Evolutionary conservation across 2,329 filamentous ascomycete species (phyloP).

Genomic region (Colletotrichum sp.): DNA sequence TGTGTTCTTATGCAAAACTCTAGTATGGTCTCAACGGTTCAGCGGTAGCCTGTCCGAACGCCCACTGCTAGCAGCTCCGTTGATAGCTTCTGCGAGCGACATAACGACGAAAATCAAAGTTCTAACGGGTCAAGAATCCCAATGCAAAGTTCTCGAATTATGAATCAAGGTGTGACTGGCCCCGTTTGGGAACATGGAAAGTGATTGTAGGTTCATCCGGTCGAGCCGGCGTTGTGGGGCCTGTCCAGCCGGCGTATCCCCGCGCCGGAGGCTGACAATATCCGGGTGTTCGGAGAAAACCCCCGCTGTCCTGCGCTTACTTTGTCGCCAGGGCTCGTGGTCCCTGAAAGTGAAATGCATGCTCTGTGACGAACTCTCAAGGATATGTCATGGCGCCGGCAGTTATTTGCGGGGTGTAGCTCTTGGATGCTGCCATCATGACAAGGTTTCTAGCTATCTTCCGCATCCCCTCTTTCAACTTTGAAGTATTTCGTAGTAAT

Average conservation of each 20-base stretch:
- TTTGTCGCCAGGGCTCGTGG: not conserved
- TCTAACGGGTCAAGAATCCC: not conserved
- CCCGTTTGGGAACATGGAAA: not conserved
- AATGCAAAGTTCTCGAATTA: not conserved
- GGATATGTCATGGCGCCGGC: not conserved
- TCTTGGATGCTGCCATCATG: not conserved
- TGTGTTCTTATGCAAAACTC: not conserved
- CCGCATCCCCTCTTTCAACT: not conserved
- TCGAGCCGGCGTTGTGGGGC: not conserved
- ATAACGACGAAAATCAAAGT: not conserved
- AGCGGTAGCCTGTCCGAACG: not conserved
- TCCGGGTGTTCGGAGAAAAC: not conserved
- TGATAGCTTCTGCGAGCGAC: not conserved
- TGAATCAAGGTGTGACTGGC: not conserved
- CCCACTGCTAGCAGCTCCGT: not conserved
- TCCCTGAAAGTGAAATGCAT: not conserved
- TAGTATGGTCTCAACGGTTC: not conserved
- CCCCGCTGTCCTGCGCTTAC: not conserved
- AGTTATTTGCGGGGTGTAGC: not conserved
- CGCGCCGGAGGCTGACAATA: not conserved
- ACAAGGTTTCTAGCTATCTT: not conserved
- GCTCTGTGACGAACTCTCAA: not conserved
- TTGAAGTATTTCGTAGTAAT: not conserved
- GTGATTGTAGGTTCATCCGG: not conserved
- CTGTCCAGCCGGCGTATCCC: not conserved